phyloP scores from a whole-genome alignment of 768 basidiomycete genomes.

The Russula sp. region DNA sequence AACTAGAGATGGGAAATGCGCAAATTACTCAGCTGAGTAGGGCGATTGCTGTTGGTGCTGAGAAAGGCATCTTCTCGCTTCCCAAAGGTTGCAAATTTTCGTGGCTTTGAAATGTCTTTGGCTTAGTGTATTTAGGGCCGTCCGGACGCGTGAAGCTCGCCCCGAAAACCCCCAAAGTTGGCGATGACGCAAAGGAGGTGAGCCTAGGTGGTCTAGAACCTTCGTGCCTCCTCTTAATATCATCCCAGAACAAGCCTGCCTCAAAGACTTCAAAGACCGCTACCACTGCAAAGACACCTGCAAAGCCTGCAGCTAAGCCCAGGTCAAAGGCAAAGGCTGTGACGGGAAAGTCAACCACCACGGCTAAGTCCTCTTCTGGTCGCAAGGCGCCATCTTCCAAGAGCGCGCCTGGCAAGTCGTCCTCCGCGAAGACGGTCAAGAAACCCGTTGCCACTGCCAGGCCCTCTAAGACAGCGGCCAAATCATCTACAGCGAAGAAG shows the following conservation, averaged over 20 bases:
- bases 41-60: conserved; percentile 75
- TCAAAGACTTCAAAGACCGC: conserved; percentile 33
- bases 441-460: conserved; percentile 17
- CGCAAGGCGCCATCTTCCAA: conserved; percentile 25
- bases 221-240: conserved; percentile 10
- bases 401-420: conserved; percentile 21
- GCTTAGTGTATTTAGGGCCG: conserved; percentile 30
- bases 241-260: conserved; percentile 35
- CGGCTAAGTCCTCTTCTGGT: conserved; percentile 31
- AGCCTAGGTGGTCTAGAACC: conserved; percentile 28
- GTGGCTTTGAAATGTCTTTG: conserved; percentile 1
- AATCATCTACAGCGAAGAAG: conserved; percentile 29
- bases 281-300: conserved; percentile 28
- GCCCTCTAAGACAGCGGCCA: conserved; percentile 10
- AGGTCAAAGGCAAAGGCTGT: conserved; percentile 31
- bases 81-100: conserved; percentile 64
- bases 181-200: conserved; percentile 57
- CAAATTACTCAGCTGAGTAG: conserved; percentile 74
- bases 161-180: conserved; percentile 47
- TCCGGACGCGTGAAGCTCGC: conserved; percentile 63
- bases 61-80: conserved; percentile 76
- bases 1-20: conserved; percentile 69
- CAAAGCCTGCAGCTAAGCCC: conserved; percentile 29
- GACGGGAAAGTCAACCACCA: conserved; percentile 27
- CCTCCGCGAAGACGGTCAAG: conserved; percentile 16